Evolutionary conservation across 805 yeast species (phyloP), one percentile per base, ranked within the genome.

Genomic region (Priceomyces carsonii): DNA sequence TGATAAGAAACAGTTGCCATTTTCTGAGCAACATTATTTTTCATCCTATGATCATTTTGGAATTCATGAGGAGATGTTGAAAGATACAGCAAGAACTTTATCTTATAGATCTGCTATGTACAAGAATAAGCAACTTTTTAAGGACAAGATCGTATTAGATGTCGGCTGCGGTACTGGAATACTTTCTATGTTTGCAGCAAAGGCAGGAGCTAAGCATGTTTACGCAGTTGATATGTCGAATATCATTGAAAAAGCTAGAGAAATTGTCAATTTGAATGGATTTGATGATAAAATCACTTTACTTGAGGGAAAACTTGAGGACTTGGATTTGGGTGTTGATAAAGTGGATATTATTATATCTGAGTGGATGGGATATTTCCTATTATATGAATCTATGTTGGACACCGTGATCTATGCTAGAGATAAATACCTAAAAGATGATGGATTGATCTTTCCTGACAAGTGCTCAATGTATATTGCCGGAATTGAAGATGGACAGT

Each of bases 101-200:
- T 78, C 95, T 20, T 93, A 93, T 68, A 75, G 98, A 53, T 83
- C 85, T 44, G 96, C 97, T 36, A 93, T 93, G 61, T 79, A 80
- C 68, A 88, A 87, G 61, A 93, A 93, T 71, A 82, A 82, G 53
- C 85, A 83, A 48, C 66, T 88, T 36, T 91, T 93, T 73, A 88
- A 89, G 61, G 97, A 81, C 63, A 93, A 93, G 70, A 67, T 91
- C 42, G 99, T 93, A 6, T 71, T 93, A 39, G 99, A 93, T 66
- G 99, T 93, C 39, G 99, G 99, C 32, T 95, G 99, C 64, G 99
- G 99, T 49, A 93, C 99, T 14, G 99, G 99, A 50, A 89, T 93
- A 48, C 69, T 93, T 44, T 90, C 97, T 17, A 87, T 93, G 96
- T 93, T 93, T 72, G 98, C 98, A 12, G 96, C 91, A 33, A 83